phyloP scores from a whole-genome alignment of 1,284 basidiomycete species.

The Xanthoconium separans region DNA sequence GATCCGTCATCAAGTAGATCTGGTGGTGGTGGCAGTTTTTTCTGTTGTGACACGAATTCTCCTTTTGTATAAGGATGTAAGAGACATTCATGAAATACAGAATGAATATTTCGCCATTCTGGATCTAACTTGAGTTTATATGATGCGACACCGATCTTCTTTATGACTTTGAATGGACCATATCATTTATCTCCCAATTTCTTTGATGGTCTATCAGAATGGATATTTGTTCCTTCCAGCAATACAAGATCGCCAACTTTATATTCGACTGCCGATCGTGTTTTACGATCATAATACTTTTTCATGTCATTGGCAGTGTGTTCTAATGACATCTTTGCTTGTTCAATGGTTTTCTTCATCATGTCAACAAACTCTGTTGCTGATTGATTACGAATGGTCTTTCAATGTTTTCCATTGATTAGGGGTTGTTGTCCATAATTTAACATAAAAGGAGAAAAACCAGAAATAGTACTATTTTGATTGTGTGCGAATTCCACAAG shows the following conservation, averaged over 20 bases:
- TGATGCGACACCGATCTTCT: neutral
- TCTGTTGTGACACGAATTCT: neutral
- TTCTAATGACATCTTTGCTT: neutral
- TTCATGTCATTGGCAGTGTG: neutral
- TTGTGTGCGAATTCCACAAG: neutral
- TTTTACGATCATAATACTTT: neutral
- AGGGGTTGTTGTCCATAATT: neutral
- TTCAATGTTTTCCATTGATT: neutral
- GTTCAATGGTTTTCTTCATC: neutral
- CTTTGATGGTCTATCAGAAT: neutral
- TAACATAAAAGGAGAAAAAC: neutral
- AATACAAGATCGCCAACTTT: neutral
- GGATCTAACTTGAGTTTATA: neutral
- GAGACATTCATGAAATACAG: neutral
- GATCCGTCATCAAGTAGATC: neutral
- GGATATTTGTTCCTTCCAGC: neutral
- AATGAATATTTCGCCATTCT: neutral
- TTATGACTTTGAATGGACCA: neutral
- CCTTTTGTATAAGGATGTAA: neutral
- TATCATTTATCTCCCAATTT: neutral
- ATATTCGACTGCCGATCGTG: neutral
- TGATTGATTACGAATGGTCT: neutral
- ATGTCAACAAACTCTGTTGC: accelerated
- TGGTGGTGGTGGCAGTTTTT: neutral
- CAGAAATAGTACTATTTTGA: accelerated